Evolutionary conservation across 768 basidiomycete species (phyloP), one percentile per base, ranked within the genome.

Genomic region (Daedaleopsis sinensis): DNA sequence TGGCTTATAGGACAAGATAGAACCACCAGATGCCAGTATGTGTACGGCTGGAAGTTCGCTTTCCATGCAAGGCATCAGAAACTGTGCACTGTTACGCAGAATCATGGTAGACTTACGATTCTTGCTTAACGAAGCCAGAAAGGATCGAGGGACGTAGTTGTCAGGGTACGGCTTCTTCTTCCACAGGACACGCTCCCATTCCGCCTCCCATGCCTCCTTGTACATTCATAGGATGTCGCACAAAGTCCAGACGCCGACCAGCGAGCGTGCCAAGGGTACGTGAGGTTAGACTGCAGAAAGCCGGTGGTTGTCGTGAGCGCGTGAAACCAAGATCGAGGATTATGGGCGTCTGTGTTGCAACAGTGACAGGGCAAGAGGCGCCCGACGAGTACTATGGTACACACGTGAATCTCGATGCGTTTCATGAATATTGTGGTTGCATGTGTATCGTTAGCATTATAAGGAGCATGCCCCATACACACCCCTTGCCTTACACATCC

Each of bases 1-100:
- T 96, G 93, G 24, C 91, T 91, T 63, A 98, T 85, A 3, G 92
- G 80, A 62, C 84, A 90, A 23, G 89, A 84, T 9, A 87, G 78
- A 43, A 85, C 67, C 18, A 93, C 89, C 46, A 95, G 73, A 18
- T 85, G 82, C 81, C 84, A 84, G 68, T 93, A 93, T 9, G 84
- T 84, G 71, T 94, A 90, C 3, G 90, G 90, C 27, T 77, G 83
- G 71, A 94, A 90, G 74, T 93, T 93, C 54, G 89, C 93, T 94
- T 46, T 35, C 24, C 36, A 43, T 39, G 18, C n/a, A 43, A 54
- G 19, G 51, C 6, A 37, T 36, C 18, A 52, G 18, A 6, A 43
- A 18, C 42, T 44, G 4, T 13, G 11, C n/a, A 38, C 27, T 39
- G 50, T 52, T 19, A 57, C 37, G 24, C 32, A 39, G 48, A 3